phyloP scores from a whole-genome alignment of 192 early-diverging fungal genomes.

The Chytriomyces confervae region DNA sequence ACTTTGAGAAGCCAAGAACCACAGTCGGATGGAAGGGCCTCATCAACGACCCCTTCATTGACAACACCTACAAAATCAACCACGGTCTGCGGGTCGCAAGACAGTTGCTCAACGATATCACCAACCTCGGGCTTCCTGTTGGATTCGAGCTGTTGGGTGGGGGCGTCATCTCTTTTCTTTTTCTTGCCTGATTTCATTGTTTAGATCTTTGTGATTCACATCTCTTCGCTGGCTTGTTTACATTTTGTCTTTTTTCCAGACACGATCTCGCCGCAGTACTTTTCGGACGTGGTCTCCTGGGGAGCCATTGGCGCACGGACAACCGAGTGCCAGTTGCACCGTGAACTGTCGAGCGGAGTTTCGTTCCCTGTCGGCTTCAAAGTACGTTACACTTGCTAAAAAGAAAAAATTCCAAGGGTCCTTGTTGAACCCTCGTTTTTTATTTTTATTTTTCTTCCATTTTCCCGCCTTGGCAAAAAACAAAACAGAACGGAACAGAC shows the following conservation, averaged over 20 bases:
- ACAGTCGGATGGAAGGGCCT: slow-evolving; percentile 98
- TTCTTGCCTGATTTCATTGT: slow-evolving; percentile 90
- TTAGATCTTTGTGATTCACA: slow-evolving; percentile 92
- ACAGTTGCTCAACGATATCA: slow-evolving; percentile 78
- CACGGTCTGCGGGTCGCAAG: slow-evolving; percentile 90
- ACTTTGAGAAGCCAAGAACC: slow-evolving; percentile 98
- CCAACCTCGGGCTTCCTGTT: slow-evolving; percentile 80
- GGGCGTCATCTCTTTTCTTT: slow-evolving; percentile 65
- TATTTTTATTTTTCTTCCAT: neutral
- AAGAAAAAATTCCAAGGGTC: neutral
- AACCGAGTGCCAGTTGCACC: slow-evolving; percentile 93
- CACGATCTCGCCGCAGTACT: slow-evolving; percentile 95
- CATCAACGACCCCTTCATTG: slow-evolving; percentile 69
- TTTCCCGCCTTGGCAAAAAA: too few species aligned
- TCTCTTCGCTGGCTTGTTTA: slow-evolving; percentile 66
- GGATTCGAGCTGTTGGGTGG: slow-evolving; percentile 82
- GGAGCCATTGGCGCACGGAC: slow-evolving; percentile 97
- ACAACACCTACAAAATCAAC: slow-evolving; percentile 89
- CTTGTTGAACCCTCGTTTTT: neutral
- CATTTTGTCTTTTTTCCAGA: slow-evolving; percentile 40
- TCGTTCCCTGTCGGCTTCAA: slow-evolving; percentile 99
- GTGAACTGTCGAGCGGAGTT: slow-evolving; percentile 91
- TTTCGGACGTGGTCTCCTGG: slow-evolving; percentile 93
- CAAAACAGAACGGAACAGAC: slow-evolving; percentile 72
- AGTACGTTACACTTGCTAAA: slow-evolving; percentile 6